Evolutionary conservation across 306 rosid genomes (phyloP), one percentile per base, ranked within the genome.

Genomic region (Hippophae rhamnoides): DNA sequence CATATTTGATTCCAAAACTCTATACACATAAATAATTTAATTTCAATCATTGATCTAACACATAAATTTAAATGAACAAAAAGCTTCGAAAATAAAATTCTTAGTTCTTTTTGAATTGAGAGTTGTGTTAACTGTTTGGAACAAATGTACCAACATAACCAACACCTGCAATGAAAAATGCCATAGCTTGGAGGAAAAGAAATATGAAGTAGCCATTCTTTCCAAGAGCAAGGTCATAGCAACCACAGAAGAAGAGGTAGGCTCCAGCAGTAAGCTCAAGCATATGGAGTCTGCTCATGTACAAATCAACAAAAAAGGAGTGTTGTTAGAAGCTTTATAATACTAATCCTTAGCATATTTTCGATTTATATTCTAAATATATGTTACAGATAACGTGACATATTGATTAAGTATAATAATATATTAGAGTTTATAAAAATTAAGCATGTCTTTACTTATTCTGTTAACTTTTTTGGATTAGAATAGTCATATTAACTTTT

Each of bases 111-210:
- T 27, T 60, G 47, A 54, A 60, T 7, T 42, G 11, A 68, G n/a
- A 56, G 57, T 12, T 73, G 49, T 66, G 11, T 67, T 80, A 82
- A 53, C 83, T 74, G 57, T 52, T 85, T 10, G 96, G 81, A 71
- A 85, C 84, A 63, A 76, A 79, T 65, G 83, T 79, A 44, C 98
- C 98, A 7, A 92, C 78, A 61, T 85, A 85, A 63, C 98, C 98
- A 60, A 90, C 27, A 48, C 98, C 98, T 3, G 72, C 89, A 8
- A 90, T 49, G 78, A 90, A 87, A 92, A 90, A 90, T 56, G 98
- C 98, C 46, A 80, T 18, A 7, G 98, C 76, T 61, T 90, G 98
- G 68, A 78, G 69, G 76, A 90, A 87, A 47, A 87, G 95, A 82
- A 73, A 90, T 51, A 90, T 79, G 81, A 78, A 90, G 74, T 71